Evolutionary conservation across 768 basidiomycete genomes (phyloP).

Genomic region (Suillus placidus): DNA sequence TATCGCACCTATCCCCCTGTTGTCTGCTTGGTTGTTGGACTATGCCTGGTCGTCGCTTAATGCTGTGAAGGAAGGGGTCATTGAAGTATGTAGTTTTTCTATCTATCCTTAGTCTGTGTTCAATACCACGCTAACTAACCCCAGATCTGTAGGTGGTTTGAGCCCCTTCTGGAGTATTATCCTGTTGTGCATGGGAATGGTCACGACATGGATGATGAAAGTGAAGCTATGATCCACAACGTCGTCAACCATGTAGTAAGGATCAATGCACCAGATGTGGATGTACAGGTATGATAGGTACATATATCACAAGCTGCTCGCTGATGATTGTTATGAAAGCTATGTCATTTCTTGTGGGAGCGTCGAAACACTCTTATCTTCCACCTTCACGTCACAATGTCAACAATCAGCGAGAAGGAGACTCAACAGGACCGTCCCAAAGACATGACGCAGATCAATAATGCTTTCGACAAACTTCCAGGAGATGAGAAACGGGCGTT

Average conservation of each 20-base stretch:
- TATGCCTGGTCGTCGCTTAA: neutral
- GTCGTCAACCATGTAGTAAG: neutral
- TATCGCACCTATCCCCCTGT: neutral
- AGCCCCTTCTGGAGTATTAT: constrained; percentile 1
- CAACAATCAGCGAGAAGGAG: neutral
- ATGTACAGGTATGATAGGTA: neutral
- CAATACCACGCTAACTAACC: neutral
- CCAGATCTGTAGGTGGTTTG: neutral
- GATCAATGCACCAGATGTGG: neutral
- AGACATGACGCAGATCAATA: neutral
- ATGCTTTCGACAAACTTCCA: neutral
- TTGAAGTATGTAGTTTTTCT: neutral
- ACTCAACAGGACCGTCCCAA: neutral
- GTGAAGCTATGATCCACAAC: neutral
- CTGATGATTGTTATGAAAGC: neutral
- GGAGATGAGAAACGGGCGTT: neutral
- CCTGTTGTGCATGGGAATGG: neutral
- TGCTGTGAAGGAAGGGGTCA: neutral
- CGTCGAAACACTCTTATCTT: neutral
- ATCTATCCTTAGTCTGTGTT: neutral
- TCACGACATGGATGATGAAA: neutral
- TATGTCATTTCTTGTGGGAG: neutral
- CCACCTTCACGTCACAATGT: neutral
- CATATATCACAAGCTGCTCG: neutral
- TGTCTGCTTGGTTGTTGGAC: neutral